A percentile compares a stretch with the other conserved stretches of the same genome.
Evolutionary conservation across 345 rosid genomes (phyloP).

Genomic region (Brassica carinata): DNA sequence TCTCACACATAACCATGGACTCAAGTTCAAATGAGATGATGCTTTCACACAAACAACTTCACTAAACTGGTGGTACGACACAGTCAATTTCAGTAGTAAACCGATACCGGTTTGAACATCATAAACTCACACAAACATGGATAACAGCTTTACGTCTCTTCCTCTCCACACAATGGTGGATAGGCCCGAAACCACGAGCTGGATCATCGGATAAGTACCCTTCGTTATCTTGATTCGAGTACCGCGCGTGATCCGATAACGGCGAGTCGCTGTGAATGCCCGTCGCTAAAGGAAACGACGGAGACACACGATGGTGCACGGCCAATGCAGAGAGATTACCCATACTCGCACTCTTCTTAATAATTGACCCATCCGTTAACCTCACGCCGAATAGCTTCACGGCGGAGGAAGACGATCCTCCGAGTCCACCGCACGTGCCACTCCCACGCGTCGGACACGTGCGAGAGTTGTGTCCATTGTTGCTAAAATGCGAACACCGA

Average conservation of each 20-base stretch:
- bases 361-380: conserved; percentile 84
- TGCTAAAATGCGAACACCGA: conserved; percentile 94
- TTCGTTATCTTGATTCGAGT: conserved; percentile 51
- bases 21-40: neutral
- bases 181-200: conserved; percentile 58
- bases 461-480: conserved; percentile 95
- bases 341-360: conserved; percentile 96
- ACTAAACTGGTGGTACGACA: neutral
- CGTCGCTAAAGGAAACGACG: conserved; percentile 66
- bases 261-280: conserved; percentile 69
- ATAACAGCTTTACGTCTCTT: conserved; percentile 56
- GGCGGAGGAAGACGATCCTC: conserved; percentile 8
- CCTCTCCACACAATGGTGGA: conserved; percentile 72
- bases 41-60: neutral
- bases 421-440: conserved; percentile 38
- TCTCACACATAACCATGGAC: neutral
- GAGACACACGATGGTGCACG: conserved; percentile 61
- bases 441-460: conserved; percentile 76
- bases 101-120: neutral
- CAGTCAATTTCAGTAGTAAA: neutral
- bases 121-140: neutral
- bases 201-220: conserved; percentile 86
- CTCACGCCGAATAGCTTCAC: conserved; percentile 89
- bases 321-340: conserved; percentile 63
- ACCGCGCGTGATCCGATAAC: conserved; percentile 58